A percentile compares a stretch with the other conserved stretches of the same genome.
Conservation (phyloP, 1,284 basidiomycete genomes). For the Trametes pubescens region DNA sequence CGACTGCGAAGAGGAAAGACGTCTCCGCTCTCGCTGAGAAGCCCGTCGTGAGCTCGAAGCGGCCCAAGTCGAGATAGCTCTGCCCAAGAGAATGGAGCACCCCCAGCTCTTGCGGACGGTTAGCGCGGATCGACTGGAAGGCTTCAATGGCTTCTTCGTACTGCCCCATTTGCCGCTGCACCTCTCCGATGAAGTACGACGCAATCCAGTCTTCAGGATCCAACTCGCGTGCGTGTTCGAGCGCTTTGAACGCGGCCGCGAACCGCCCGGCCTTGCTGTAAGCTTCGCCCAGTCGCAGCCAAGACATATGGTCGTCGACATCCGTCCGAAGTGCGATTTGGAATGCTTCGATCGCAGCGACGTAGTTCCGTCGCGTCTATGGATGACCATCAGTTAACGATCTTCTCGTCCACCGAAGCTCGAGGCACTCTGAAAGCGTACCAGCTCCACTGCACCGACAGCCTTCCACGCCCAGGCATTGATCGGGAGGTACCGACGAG, state of each 20-base stretch:
- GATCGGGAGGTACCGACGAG: slow-evolving; percentile 70
- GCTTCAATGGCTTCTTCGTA: slow-evolving; percentile 78
- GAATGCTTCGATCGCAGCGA: slow-evolving; percentile 84
- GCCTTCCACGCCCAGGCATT: slow-evolving; percentile 99
- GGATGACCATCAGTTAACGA: neutral
- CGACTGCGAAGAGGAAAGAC: slow-evolving; percentile 72
- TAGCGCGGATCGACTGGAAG: slow-evolving; percentile 66
- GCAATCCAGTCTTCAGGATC: slow-evolving; percentile 85
- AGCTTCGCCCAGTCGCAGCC: slow-evolving; percentile 93
- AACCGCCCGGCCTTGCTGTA: slow-evolving; percentile 91
- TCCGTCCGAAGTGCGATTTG: slow-evolving; percentile 90
- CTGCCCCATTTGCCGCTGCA: slow-evolving; percentile 83
- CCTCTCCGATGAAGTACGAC: slow-evolving; percentile 86
- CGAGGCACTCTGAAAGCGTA: slow-evolving; percentile 39
- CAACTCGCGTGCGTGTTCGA: slow-evolving; percentile 78
- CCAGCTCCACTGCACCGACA: slow-evolving; percentile 91
- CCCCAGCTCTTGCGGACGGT: slow-evolving; percentile 72
- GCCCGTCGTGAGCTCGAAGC: slow-evolving; percentile 69
- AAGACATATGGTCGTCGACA: slow-evolving; percentile 79
- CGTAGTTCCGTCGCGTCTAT: slow-evolving; percentile 80
- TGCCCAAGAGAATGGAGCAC: slow-evolving; percentile 81
- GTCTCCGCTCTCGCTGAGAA: slow-evolving; percentile 79
- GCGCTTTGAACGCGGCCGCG: slow-evolving; percentile 90
- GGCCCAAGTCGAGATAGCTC: slow-evolving; percentile 78
- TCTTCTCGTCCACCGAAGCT: neutral